These are phyloP conservation scores for Immersiporthe knoxdaviesiana DNA, from an alignment of 2,329 filamentous ascomycete species.

Conservation along the genomic window DNA sequence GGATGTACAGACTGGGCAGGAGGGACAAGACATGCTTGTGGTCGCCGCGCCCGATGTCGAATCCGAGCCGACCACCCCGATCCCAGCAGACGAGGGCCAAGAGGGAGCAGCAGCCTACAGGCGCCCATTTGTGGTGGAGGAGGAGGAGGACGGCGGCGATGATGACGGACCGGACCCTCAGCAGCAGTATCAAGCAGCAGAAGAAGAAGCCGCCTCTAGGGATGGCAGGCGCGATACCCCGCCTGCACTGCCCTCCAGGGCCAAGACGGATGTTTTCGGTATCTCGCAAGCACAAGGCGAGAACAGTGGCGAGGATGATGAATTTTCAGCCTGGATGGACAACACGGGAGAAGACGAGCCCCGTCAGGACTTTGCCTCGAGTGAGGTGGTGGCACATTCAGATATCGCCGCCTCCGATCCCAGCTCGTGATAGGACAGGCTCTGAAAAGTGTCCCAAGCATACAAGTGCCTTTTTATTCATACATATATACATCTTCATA, in stretches of 20 bases:
- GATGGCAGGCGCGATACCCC: conserved; percentile 16
- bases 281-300: conserved; percentile 31
- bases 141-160: too few relatives aligned
- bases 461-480: too few relatives aligned
- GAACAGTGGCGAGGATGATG: conserved; percentile 51
- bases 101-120: conserved; percentile 31
- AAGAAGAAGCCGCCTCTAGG: not conserved
- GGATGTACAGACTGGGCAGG: conserved; percentile 37
- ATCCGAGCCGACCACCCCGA: conserved; percentile 60
- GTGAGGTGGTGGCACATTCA: conserved; percentile 13
- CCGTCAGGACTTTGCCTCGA: conserved; percentile 9
- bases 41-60: conserved; percentile 64
- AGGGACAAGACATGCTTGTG: conserved; percentile 60
- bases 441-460: too few relatives aligned
- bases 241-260: conserved; percentile 18
- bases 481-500: too few relatives aligned
- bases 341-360: conserved; percentile 28
- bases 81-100: conserved; percentile 43
- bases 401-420: not conserved
- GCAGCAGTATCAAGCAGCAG: too few relatives aligned
- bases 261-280: not conserved
- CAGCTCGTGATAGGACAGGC: not conserved
- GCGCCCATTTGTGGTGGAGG: conserved; percentile 43
- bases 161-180: conserved; percentile 32
- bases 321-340: conserved; percentile 30